phyloP scores from a whole-genome alignment of 805 yeast genomes.

The Saturnispora quitensis region DNA sequence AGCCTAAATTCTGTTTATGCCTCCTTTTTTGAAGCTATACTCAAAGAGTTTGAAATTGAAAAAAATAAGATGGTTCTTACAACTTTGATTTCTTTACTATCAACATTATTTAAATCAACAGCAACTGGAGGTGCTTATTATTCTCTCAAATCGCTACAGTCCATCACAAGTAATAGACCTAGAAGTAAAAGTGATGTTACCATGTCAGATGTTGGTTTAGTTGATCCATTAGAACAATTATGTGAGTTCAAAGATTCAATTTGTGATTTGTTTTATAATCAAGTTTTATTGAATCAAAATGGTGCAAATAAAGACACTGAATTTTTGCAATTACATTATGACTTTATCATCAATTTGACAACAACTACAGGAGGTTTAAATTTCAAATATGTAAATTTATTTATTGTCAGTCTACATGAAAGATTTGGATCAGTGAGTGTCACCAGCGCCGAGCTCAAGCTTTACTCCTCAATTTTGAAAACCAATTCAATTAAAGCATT shows the following conservation, averaged over 20 bases:
- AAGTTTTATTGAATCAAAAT: conserved; percentile 9
- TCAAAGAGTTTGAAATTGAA: conserved; percentile 31
- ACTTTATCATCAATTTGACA: conserved; percentile 20
- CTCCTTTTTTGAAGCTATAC: conserved; percentile 24
- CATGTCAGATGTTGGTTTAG: conserved; percentile 23
- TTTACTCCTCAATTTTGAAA: conserved; percentile 28
- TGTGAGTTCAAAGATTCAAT: conserved; percentile 8
- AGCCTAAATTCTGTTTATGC: conserved; percentile 29
- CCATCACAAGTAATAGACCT: neutral
- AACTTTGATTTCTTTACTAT: conserved; percentile 39
- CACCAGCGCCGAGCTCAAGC: conserved; percentile 28
- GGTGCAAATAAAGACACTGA: neutral
- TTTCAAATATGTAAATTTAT: conserved; percentile 13
- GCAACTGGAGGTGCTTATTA: conserved; percentile 26
- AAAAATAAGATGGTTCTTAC: conserved; percentile 40
- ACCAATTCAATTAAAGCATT: conserved; percentile 26
- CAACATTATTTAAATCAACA: conserved; percentile 30
- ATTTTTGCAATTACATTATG: conserved; percentile 16
- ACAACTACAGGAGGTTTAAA: conserved; percentile 22
- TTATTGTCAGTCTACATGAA: conserved; percentile 14
- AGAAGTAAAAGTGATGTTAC: conserved; percentile 33
- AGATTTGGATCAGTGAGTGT: conserved; percentile 15
- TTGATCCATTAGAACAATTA: conserved; percentile 22
- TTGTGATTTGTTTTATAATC: conserved; percentile 15
- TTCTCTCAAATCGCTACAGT: conserved; percentile 16